Evolutionary conservation across 805 yeast species (phyloP).

Genomic region (Zygoascus tannicola): DNA sequence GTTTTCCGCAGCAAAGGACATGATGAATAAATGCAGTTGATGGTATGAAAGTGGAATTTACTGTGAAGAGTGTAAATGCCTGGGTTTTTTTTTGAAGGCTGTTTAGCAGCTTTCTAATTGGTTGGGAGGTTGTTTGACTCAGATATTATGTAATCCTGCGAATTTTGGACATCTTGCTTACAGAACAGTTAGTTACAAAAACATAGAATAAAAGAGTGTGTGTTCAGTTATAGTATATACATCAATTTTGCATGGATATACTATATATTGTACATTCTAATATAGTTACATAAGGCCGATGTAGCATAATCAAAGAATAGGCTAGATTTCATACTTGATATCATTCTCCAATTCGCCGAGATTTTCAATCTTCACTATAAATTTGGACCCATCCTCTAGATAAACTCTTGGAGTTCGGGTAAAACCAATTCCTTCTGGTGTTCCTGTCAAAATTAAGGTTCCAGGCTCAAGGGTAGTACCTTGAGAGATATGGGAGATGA

Average conservation of each 20-base stretch:
- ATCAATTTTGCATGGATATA: too few species aligned
- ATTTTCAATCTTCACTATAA: not conserved
- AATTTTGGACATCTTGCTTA: too few species aligned
- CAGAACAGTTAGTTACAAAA: too few species aligned
- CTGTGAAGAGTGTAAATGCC: too few species aligned
- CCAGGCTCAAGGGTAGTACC: constrained; percentile 47
- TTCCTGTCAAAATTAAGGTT: constrained; percentile 47
- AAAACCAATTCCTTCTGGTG: constrained; percentile 44
- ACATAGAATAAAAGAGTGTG: too few species aligned
- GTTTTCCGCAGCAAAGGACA: constrained; percentile 42
- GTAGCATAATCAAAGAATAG: not conserved
- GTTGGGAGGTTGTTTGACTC: too few species aligned
- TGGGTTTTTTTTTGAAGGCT: too few species aligned
- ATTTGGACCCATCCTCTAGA: constrained; percentile 29
- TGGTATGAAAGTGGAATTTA: constrained; percentile 2
- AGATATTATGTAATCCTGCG: too few species aligned
- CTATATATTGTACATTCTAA: too few species aligned
- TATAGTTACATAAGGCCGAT: too few species aligned
- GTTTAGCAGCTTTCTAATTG: not conserved
- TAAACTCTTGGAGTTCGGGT: constrained; percentile 35
- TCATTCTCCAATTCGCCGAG: not conserved
- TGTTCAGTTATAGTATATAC: too few species aligned
- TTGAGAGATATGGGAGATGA: constrained; percentile 40
- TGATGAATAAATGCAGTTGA: constrained; percentile 10
- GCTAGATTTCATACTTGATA: not conserved